phyloP scores from a whole-genome alignment of 129 eudicot species.

The Artemisia tridentata region DNA sequence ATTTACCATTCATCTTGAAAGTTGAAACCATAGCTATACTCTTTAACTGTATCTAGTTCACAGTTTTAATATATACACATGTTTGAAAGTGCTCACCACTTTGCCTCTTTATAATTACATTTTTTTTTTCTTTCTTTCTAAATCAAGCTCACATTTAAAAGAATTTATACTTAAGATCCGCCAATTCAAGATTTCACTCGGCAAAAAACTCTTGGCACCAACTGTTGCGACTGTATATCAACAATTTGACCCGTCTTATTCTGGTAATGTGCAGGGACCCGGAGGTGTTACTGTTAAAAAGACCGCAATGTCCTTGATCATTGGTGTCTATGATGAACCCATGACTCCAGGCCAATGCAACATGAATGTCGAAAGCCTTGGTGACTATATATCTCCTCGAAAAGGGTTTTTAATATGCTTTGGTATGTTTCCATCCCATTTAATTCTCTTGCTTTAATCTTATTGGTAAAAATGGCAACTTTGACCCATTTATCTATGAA shows the following conservation, averaged over 20 bases:
- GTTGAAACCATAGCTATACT: not conserved
- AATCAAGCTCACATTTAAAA: not conserved
- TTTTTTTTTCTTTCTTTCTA: not conserved
- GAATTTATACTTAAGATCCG: not conserved
- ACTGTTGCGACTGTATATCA: not conserved
- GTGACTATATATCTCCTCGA: no score
- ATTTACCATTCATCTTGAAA: not conserved
- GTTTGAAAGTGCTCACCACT: not conserved
- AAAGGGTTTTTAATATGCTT: no score
- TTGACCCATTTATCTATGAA: no score
- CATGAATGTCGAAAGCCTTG: no score
- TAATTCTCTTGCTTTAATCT: no score
- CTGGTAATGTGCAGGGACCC: constrained; percentile 55
- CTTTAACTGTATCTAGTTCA: not conserved
- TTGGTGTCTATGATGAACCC: no score
- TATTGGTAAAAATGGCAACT: no score
- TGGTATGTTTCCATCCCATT: no score
- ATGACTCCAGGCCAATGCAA: no score
- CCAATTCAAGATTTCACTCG: not conserved
- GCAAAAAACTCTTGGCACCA: not conserved
- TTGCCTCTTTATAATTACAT: not conserved
- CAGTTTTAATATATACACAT: no score
- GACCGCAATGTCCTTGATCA: no score
- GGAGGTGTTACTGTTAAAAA: constrained; percentile 74
- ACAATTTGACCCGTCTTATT: constrained; percentile 5